Evolutionary conservation across 208 protist genomes (phyloP), one percentile per base, ranked within the genome.

Genomic region (Leishmania tarentolae): DNA sequence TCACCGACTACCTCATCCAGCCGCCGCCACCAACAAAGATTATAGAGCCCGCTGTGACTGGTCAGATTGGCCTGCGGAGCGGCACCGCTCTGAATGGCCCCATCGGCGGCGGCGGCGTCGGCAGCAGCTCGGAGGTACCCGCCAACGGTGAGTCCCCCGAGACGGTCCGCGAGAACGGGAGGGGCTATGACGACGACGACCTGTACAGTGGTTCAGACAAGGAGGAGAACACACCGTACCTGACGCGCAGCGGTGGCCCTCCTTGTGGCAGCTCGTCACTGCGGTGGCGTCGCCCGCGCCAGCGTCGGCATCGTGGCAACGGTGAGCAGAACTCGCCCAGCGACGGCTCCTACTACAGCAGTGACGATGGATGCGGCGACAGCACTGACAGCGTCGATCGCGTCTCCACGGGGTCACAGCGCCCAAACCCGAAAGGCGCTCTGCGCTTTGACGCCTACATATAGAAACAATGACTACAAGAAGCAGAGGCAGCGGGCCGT

Each of bases 1-100:
- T 91, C 21, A 81, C 84, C 19, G 90, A 94, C 78, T 92, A 92
- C 83, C 71, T 93, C 47, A 86, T 94, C n/a, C 89, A 91, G 66
- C 91, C 89, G 3, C 79, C 89, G 9, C 88, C 86, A 11, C 89
- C 89, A 7, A 80, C 79, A 11, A 87, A 93, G 72, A 83, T 75
- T 24, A 46, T 90, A 11, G 86, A 79, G 31, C 86, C 88, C 4
- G 72, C 84, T 44, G 47, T 56, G 50, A 73, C 59, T 17, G 46
- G 77, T n/a, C 47, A 65, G 21, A 70, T 56, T 17, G 79, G 65
- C 28, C 46, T 79, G 50, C 80, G 80, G 13, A 69, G 57, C 28
- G 75, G 80, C 46, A 78, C 79, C 40, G 53, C 79, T 4, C 50
- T 74, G n/a, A 79, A 37, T 46, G 52, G 70, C 79, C 50, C 19